A percentile compares a stretch with the other conserved stretches of the same genome.
phyloP scores from a whole-genome alignment of 2,329 filamentous ascomycete genomes.

The Fusarium compactum region DNA sequence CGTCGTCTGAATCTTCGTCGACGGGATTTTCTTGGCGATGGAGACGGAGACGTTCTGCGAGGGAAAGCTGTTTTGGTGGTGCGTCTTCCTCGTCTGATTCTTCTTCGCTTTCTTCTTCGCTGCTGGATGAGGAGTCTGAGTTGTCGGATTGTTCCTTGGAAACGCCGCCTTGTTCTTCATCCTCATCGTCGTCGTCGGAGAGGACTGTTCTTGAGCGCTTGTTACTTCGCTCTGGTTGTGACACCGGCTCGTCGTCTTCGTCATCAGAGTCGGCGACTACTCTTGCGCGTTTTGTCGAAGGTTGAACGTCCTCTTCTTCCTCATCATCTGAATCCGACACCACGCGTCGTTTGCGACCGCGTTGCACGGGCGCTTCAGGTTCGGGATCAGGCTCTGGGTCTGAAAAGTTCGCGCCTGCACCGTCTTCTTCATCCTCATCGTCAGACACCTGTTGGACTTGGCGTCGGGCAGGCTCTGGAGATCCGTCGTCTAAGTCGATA shows the following conservation, averaged over 20 bases:
- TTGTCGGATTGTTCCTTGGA: slow-evolving; percentile 8
- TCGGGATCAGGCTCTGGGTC: slow-evolving; percentile 48
- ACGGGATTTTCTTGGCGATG: slow-evolving; percentile 39
- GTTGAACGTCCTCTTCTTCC: slow-evolving; percentile 36
- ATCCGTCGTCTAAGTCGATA: slow-evolving; percentile 29
- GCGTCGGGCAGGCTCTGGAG: background rate
- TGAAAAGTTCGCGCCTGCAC: slow-evolving; percentile 45
- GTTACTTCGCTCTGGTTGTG: background rate
- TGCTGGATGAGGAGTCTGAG: slow-evolving; percentile 1
- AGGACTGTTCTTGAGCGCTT: slow-evolving; percentile 10
- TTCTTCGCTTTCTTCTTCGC: slow-evolving; percentile 2
- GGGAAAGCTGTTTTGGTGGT: slow-evolving; percentile 22
- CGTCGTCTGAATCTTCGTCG: slow-evolving; percentile 20
- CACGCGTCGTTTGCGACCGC: slow-evolving; percentile 47
- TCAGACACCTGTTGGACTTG: slow-evolving; percentile 23
- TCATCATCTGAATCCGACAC: slow-evolving; percentile 52
- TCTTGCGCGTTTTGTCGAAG: slow-evolving; percentile 45
- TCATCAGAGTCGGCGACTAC: slow-evolving; percentile 41
- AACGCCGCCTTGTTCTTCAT: slow-evolving; percentile 34
- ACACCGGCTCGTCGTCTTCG: slow-evolving; percentile 30
- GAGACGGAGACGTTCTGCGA: slow-evolving; percentile 35
- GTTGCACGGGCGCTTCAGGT: slow-evolving; percentile 10
- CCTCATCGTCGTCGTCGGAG: slow-evolving; percentile 37
- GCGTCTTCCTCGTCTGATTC: slow-evolving; percentile 29
- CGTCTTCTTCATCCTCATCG: slow-evolving; percentile 27